Percentiles rank a stretch among this genome's conserved stretches.
phyloP scores from a whole-genome alignment of 225 moss, liverwort and hornwort species.

The Marchantia paleacea region DNA sequence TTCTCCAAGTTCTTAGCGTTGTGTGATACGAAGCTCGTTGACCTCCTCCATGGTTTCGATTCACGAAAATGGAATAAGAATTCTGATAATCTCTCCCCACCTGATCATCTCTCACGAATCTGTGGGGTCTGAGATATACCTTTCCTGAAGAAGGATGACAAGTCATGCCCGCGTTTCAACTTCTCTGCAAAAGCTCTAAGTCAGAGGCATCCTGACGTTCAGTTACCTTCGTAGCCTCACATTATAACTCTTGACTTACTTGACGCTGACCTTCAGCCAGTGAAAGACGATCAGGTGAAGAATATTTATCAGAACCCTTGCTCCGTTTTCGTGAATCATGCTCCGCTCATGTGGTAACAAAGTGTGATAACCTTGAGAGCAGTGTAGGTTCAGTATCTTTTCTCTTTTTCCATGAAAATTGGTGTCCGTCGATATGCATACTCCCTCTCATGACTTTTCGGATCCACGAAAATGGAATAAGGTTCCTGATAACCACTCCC shows the following conservation, averaged over 20 bases:
- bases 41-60: background rate
- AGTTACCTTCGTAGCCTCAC: background rate
- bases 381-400: background rate
- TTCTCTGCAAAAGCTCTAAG: too few species aligned
- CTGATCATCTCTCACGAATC: slow-evolving; percentile 18
- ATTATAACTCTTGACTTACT: background rate
- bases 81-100: slow-evolving; percentile 15
- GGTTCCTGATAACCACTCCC: background rate
- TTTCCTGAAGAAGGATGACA: background rate
- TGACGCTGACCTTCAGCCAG: background rate
- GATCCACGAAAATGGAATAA: background rate
- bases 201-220: background rate
- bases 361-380: background rate
- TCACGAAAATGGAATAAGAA: slow-evolving; percentile 13
- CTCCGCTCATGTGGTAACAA: background rate
- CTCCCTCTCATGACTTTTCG: background rate
- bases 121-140: background rate
- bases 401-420: background rate
- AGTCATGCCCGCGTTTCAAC: too few species aligned
- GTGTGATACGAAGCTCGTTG: background rate
- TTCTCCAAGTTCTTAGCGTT: background rate
- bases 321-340: slow-evolving; percentile 7
- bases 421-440: background rate
- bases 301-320: background rate
- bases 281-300: slow-evolving; percentile 19